These are phyloP conservation scores for Colletotrichum incanum DNA, from an alignment of 2,329 filamentous ascomycete species.

Conservation along the genomic window DNA sequence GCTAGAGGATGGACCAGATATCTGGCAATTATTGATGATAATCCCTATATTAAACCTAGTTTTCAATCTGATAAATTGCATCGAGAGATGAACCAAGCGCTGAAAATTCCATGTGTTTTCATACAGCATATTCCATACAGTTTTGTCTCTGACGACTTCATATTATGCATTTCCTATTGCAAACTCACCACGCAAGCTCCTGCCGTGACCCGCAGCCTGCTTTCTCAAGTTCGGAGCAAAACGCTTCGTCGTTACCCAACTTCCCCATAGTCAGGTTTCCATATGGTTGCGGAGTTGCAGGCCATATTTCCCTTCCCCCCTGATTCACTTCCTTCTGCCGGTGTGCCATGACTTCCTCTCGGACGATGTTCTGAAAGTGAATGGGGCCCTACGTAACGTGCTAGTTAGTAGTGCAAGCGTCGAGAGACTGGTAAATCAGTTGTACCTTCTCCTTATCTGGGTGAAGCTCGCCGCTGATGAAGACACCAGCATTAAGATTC, in stretches of 20 bases:
- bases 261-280: slow-evolving; percentile 48
- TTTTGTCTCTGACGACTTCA: background rate
- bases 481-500: slow-evolving; percentile 67
- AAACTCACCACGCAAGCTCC: slow-evolving; percentile 45
- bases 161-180: background rate
- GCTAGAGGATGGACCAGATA: background rate
- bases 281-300: slow-evolving; percentile 45
- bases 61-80: background rate
- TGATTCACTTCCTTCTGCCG: slow-evolving; percentile 46
- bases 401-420: slow-evolving; percentile 42
- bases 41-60: accelerated
- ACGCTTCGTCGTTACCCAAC: slow-evolving; percentile 49
- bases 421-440: background rate
- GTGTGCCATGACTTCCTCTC: slow-evolving; percentile 49
- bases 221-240: slow-evolving; percentile 48
- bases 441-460: slow-evolving; percentile 65
- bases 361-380: slow-evolving; percentile 56
- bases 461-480: slow-evolving; percentile 67
- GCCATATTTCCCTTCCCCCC: slow-evolving; percentile 51
- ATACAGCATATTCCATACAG: slow-evolving; percentile 12
- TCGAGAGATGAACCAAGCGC: background rate
- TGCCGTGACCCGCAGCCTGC: slow-evolving; percentile 27
- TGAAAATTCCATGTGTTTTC: background rate
- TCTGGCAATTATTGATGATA: background rate
- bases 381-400: slow-evolving; percentile 56